Percentiles rank a stretch among this genome's conserved stretches.
Evolutionary conservation across 192 early-diverging fungal genomes (phyloP).

Genomic region (Obelidium mucronatum): DNA sequence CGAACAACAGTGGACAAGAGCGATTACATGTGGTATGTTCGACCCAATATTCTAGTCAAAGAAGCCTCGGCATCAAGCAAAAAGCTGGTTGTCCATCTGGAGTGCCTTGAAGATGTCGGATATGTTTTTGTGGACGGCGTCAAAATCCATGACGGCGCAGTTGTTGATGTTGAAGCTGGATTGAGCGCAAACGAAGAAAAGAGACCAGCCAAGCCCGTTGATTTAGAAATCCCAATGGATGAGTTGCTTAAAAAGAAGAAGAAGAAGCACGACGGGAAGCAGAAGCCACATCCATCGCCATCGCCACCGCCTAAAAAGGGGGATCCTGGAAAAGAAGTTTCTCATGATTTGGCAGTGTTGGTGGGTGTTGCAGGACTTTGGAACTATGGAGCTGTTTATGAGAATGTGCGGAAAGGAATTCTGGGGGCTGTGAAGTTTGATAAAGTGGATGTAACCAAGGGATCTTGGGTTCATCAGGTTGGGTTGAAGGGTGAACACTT

Average conservation of each 20-base stretch:
- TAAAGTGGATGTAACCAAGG: constrained; percentile 32
- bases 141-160: neutral
- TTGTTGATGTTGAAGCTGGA: neutral
- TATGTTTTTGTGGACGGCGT: constrained; percentile 36
- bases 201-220: neutral
- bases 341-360: constrained; percentile 32
- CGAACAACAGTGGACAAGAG: constrained; percentile 38
- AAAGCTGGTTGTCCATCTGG: neutral
- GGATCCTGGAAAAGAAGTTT: neutral
- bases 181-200: neutral
- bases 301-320: neutral
- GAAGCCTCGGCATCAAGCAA: neutral
- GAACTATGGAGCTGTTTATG: constrained; percentile 35
- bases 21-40: constrained; percentile 52
- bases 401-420: constrained; percentile 39
- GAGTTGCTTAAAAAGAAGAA: neutral
- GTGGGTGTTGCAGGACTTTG: constrained; percentile 29
- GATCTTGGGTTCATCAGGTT: constrained; percentile 39
- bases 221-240: neutral
- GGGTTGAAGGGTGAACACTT: constrained; percentile 39
- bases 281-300: neutral
- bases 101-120: constrained; percentile 23
- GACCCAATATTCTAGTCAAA: neutral
- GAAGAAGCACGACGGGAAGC: neutral
- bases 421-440: constrained; percentile 31